phyloP scores from a whole-genome alignment of 495 filamentous ascomycete species.

The Aspergillus sclerotioniger region DNA sequence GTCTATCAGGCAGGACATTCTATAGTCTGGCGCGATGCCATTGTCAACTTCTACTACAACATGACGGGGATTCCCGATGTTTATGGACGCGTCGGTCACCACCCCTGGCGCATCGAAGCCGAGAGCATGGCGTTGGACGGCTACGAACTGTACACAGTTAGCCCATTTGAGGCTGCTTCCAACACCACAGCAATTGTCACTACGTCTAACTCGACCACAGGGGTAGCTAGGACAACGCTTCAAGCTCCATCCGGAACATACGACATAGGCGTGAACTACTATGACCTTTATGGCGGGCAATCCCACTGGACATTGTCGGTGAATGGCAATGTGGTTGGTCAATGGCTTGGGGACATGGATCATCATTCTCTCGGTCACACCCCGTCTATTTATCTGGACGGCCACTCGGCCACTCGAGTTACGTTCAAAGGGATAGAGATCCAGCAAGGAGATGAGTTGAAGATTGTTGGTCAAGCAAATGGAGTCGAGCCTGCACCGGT shows the following conservation, averaged over 20 bases:
- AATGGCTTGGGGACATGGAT: conserved; percentile 59
- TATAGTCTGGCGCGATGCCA: conserved; percentile 66
- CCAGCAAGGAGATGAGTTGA: conserved; percentile 53
- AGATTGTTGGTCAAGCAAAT: conserved; percentile 57
- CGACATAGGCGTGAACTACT: conserved; percentile 65
- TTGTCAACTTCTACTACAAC: conserved; percentile 59
- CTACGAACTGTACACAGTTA: conserved; percentile 50
- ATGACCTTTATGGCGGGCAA: conserved; percentile 56
- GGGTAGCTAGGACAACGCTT: conserved; percentile 48
- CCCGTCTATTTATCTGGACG: conserved; percentile 56
- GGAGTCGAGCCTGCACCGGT: conserved; percentile 61
- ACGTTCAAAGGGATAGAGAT: conserved; percentile 54
- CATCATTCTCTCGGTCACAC: conserved; percentile 55
- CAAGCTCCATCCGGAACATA: conserved; percentile 52
- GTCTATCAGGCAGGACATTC: conserved; percentile 67
- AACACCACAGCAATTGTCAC: conserved; percentile 48
- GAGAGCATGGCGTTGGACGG: conserved; percentile 58
- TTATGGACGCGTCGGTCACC: conserved; percentile 50
- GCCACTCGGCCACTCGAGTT: conserved; percentile 60
- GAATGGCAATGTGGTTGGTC: conserved; percentile 49
- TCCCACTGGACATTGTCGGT: conserved; percentile 53
- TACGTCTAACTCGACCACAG: conserved; percentile 45
- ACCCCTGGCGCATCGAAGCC: conserved; percentile 63
- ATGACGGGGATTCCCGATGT: conserved; percentile 58
- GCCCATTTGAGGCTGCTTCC: conserved; percentile 56